Evolutionary conservation across 108 stramenopile genomes (phyloP).

Genomic region (Discostella stelligeroides): DNA sequence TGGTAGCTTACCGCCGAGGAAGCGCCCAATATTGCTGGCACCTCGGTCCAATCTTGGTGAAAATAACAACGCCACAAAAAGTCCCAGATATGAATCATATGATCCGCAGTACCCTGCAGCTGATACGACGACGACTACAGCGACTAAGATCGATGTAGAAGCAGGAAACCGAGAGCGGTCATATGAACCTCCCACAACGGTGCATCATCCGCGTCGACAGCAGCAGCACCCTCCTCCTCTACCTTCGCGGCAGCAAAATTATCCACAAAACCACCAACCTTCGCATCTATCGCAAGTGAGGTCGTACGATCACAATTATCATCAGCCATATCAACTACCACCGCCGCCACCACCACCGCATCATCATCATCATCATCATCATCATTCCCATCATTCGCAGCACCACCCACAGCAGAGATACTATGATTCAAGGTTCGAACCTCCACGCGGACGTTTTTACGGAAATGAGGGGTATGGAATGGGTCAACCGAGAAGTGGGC

Average conservation of each 20-base stretch:
- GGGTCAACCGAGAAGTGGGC: neutral
- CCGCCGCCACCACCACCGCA: neutral
- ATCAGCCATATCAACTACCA: neutral
- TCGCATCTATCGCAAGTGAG: neutral
- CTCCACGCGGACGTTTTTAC: neutral
- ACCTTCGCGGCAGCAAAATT: neutral
- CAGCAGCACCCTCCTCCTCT: neutral
- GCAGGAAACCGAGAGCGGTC: neutral
- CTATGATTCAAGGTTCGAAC: constrained; percentile 10
- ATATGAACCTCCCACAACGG: constrained; percentile 2
- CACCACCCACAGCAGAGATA: neutral
- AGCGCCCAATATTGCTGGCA: neutral
- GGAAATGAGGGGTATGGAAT: neutral
- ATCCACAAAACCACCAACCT: neutral
- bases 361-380: constrained; percentile 7
- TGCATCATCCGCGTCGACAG: constrained; percentile 2
- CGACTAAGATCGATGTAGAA: neutral
- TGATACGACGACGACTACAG: neutral
- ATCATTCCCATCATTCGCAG: neutral
- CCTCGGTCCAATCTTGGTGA: neutral
- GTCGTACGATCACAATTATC: neutral
- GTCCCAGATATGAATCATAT: neutral
- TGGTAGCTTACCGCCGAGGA: constrained; percentile 2
- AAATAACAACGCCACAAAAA: neutral
- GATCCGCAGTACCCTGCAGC: neutral